phyloP scores from a whole-genome alignment of 305 asterid genomes.

The Plantago coronopus region DNA sequence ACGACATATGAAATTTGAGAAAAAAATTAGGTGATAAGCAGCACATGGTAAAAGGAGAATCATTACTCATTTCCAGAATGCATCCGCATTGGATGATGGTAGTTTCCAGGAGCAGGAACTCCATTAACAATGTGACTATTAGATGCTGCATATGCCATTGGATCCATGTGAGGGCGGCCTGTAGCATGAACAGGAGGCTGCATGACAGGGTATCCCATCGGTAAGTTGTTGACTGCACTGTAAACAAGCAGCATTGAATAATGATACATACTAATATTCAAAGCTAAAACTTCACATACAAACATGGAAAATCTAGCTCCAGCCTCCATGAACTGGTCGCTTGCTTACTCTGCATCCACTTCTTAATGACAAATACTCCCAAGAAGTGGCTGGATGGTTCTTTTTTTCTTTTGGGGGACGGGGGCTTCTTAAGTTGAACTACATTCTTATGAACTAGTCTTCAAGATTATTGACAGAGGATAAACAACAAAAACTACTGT shows the following conservation, averaged over 20 bases:
- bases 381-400: too few species aligned
- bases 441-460: too few species aligned
- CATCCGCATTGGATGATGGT: slow-evolving; percentile 81
- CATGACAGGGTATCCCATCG: slow-evolving; percentile 94
- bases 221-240: slow-evolving; percentile 94
- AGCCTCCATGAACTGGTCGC: too few species aligned
- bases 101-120: slow-evolving; percentile 80
- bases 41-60: not conserved
- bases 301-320: too few species aligned
- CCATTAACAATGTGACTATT: slow-evolving; percentile 82
- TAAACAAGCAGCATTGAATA: slow-evolving; percentile 46
- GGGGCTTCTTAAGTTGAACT: too few species aligned
- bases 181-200: slow-evolving; percentile 63
- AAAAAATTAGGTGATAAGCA: too few species aligned
- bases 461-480: too few species aligned
- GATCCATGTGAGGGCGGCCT: slow-evolving; percentile 79
- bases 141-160: slow-evolving; percentile 61
- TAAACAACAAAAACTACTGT: too few species aligned
- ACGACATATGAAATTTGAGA: not conserved
- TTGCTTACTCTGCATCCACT: too few species aligned
- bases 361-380: too few species aligned
- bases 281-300: not conserved
- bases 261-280: slow-evolving; percentile 26
- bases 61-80: slow-evolving; percentile 69
- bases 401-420: too few species aligned